A percentile compares a stretch with the other conserved stretches of the same genome.
Conservation (phyloP, 1,284 basidiomycete genomes). For the Cutaneotrichosporon arboriforme region DNA sequence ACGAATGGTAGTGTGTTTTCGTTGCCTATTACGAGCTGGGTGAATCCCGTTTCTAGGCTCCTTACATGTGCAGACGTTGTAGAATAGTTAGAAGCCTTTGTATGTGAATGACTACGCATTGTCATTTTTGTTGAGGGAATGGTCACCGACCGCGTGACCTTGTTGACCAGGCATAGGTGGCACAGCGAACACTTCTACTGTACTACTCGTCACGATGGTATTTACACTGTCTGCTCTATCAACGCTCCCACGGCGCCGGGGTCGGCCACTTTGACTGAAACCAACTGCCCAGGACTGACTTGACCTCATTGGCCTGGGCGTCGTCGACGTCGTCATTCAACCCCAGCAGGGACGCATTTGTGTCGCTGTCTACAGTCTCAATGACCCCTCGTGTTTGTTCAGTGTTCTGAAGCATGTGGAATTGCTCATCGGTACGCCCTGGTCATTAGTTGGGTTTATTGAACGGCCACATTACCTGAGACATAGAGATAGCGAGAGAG, state of each 20-base stretch:
- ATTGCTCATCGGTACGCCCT: conserved; percentile 20
- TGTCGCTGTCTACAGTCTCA: conserved; percentile 26
- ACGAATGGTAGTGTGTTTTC: conserved; percentile 40
- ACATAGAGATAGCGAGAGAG: conserved; percentile 52
- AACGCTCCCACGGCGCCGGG: conserved; percentile 39
- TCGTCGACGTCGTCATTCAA: conserved; percentile 45
- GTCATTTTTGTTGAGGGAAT: too few species aligned
- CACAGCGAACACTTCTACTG: too few species aligned
- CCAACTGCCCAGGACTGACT: conserved; percentile 33
- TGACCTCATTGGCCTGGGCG: conserved; percentile 28
- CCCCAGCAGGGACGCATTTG: conserved; percentile 31
- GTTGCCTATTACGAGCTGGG: too few species aligned
- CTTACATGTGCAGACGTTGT: too few species aligned
- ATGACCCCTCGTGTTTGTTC: conserved; percentile 29
- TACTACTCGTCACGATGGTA: too few species aligned
- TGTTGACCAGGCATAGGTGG: too few species aligned
- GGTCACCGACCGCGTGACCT: too few species aligned
- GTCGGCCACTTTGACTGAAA: conserved; percentile 38
- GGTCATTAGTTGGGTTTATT: background rate
- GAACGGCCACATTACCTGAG: too few species aligned
- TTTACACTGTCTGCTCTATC: too few species aligned
- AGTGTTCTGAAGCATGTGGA: conserved; percentile 38
- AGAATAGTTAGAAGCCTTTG: conserved; percentile 64
- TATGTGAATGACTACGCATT: conserved; percentile 54
- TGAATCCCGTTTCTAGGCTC: too few species aligned